phyloP scores from a whole-genome alignment of 2,329 filamentous ascomycete genomes.

The Neonectria neomacrospora region DNA sequence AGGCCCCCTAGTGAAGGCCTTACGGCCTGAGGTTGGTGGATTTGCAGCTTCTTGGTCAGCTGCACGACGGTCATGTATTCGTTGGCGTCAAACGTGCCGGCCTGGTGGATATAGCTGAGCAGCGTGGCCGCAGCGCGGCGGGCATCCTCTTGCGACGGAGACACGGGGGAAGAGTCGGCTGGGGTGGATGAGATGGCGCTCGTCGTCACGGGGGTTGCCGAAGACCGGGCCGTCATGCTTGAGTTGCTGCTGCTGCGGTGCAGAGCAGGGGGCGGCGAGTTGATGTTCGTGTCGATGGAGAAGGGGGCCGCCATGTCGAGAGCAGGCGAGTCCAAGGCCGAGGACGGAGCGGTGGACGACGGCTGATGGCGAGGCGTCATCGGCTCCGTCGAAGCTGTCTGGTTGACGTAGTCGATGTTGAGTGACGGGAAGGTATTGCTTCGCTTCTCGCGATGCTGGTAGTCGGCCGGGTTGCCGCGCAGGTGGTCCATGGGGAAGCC shows the following conservation, averaged over 20 bases:
- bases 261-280: conserved; percentile 49
- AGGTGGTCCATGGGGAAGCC: conserved; percentile 65
- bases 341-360: conserved; percentile 60
- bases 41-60: conserved; percentile 85
- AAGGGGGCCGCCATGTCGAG: conserved; percentile 59
- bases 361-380: conserved; percentile 62
- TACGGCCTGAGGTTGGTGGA: conserved; percentile 64
- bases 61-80: conserved; percentile 84
- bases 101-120: conserved; percentile 81
- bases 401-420: conserved; percentile 68
- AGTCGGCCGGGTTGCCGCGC: conserved; percentile 58
- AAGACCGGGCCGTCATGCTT: conserved; percentile 46
- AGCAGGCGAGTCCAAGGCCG: conserved; percentile 63
- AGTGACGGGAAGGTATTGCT: conserved; percentile 88
- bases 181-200: conserved; percentile 39
- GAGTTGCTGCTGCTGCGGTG: conserved; percentile 51
- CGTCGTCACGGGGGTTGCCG: conserved; percentile 33
- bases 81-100: conserved; percentile 77
- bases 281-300: conserved; percentile 57
- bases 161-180: conserved; percentile 68
- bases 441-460: conserved; percentile 74
- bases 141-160: conserved; percentile 87
- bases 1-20: conserved; percentile 58
- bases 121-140: conserved; percentile 83
- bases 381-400: conserved; percentile 53